Base-by-base conservation (phyloP, 306 rosid genomes). In the Vigna mungo region DNA sequence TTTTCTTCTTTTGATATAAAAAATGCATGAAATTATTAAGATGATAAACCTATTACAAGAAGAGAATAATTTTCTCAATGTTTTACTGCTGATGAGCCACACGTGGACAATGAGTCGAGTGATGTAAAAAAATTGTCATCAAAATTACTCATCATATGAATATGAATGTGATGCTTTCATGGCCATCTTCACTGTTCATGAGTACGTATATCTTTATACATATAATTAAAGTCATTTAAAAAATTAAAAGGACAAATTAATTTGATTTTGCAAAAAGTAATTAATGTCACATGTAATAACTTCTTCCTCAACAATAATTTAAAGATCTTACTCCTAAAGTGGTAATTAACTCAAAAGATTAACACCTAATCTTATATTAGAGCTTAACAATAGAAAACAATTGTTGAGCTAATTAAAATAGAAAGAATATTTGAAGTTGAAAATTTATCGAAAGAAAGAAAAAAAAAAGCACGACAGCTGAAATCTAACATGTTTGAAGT, bases 31-130 rank as follows among this genome's bases (percentile, higher is more conserved):
- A 23, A 61, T 30, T 30, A 61, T 61, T 61, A 32, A 32, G 6
- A 30, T 6, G 4, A 25, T 59, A 59, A 25, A 27, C 20, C 14
- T 60, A 25, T 58, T 34, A 12, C n/a, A 60, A n/a, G 2, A 60
- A 15, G 6, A 1, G 14, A 34, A 60, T 15, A 32, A 6, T 60
- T 60, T 60, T 60, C 18, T 32, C 1, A 62, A 34, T 32, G 25
- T 34, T 60, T 60, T 15, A 62, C 23, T 62, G 47, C 47, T 15
- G 47, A 62, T 32, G 68, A 6, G 68, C 23, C 68, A 62, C 68
- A 34, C 47, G 68, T 34, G 68, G 14, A 27, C 12, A 62, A 30
- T 34, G 30, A n/a, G 20, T 25, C 41, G 27, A 30, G 27, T 36
- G 27, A 8, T 63, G 48, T 36, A 36, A 63, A 63, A 63, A 62